These are phyloP conservation scores for Moniliophthora roreri DNA, from an alignment of 1,284 basidiomycete species.

Conservation along the genomic window DNA sequence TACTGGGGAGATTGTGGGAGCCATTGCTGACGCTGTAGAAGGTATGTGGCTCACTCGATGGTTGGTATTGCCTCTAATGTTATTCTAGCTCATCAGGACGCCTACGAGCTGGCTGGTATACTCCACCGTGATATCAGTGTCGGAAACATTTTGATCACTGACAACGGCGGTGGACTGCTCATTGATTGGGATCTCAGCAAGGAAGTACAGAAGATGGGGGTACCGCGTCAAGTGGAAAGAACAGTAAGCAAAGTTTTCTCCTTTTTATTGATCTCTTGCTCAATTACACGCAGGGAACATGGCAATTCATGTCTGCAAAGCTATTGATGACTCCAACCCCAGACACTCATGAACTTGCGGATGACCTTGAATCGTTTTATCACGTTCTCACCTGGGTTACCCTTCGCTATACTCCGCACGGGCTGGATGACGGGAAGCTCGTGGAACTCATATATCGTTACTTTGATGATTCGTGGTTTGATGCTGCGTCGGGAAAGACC, in stretches of 20 bases:
- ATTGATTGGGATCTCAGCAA: slow-evolving; percentile 1
- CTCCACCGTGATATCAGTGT: background rate
- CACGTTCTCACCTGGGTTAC: background rate
- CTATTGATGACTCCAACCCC: background rate
- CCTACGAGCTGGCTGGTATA: background rate
- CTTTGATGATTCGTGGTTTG: no score
- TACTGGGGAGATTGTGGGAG: no score
- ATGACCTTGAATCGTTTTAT: background rate
- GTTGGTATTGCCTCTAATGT: background rate
- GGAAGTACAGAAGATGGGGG: background rate
- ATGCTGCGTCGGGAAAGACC: no score
- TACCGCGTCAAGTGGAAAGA: background rate
- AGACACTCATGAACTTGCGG: background rate
- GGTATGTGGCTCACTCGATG: background rate
- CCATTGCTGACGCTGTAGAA: background rate
- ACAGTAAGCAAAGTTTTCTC: background rate
- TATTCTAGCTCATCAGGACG: background rate
- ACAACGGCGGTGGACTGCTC: background rate
- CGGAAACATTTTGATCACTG: background rate
- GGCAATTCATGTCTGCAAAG: background rate
- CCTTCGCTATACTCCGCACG: background rate
- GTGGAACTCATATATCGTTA: background rate
- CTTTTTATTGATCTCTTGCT: background rate
- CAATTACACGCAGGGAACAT: background rate
- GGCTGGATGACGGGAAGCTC: background rate